Evolutionary conservation across 768 basidiomycete genomes (phyloP).

Genomic region (Sporobolomyces phaffii): DNA sequence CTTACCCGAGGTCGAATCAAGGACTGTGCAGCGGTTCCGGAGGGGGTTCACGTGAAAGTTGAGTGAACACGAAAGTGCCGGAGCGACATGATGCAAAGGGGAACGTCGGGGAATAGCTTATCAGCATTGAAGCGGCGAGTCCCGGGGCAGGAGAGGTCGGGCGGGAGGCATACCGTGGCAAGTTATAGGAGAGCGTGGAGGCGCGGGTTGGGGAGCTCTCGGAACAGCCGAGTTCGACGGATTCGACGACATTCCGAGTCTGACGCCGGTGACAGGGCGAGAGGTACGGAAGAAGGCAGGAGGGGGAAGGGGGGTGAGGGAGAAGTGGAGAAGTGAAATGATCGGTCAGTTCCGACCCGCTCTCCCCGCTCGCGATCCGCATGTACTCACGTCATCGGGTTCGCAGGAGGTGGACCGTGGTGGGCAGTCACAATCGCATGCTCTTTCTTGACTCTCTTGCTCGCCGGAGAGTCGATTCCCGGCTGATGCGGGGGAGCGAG

Average conservation of each 20-base stretch:
- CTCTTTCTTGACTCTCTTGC: conserved; percentile 21
- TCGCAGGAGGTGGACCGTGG: not conserved
- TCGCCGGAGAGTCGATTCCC: not conserved
- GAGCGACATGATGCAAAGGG: no score
- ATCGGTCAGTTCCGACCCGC: conserved; percentile 1
- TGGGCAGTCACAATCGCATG: not conserved
- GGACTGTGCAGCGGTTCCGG: conserved; percentile 33
- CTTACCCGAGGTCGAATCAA: conserved; percentile 44
- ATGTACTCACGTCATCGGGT: no score
- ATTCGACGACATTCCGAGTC: not conserved
- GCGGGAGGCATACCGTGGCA: conserved; percentile 42
- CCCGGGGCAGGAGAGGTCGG: no score
- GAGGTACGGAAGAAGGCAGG: not conserved
- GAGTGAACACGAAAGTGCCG: no score
- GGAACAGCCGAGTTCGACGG: not conserved
- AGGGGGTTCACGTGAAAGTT: not conserved
- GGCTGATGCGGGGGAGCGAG: not conserved
- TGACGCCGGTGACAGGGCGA: not conserved
- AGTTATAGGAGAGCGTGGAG: conserved; percentile 43
- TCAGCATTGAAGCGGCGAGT: no score
- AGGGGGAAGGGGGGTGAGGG: not conserved
- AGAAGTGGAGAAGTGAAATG: not conserved
- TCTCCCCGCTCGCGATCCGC: not conserved
- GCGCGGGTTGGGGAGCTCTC: not conserved
- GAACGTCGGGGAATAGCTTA: no score